phyloP scores from a whole-genome alignment of 1,139 yeast genomes.

The Taphrina pruni region DNA sequence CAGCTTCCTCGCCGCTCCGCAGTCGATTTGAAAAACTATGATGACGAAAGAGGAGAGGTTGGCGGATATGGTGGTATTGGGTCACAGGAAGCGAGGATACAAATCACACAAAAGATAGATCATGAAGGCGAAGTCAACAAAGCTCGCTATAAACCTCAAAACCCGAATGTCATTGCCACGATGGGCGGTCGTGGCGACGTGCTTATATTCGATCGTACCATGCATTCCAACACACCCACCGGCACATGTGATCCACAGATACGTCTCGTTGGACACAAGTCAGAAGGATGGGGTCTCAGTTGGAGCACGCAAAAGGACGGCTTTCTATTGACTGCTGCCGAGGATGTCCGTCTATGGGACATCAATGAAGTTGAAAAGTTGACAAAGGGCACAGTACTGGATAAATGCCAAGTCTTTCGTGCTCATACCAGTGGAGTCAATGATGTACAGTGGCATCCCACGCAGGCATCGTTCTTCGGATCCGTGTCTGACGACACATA shows the following conservation, averaged over 20 bases:
- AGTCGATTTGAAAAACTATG: conserved; percentile 51
- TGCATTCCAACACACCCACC: conserved; percentile 54
- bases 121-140: conserved; percentile 72
- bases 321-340: conserved; percentile 67
- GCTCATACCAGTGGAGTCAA: conserved; percentile 52
- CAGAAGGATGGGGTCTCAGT: conserved; percentile 72
- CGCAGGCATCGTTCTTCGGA: conserved; percentile 61
- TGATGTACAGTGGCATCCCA: conserved; percentile 58
- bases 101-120: conserved; percentile 59
- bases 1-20: conserved; percentile 61
- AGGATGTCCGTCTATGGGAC: conserved; percentile 80
- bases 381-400: conserved; percentile 35
- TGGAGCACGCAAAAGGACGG: conserved; percentile 60
- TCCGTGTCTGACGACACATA: conserved; percentile 76
- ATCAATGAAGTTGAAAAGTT: conserved; percentile 50
- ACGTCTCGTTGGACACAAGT: conserved; percentile 63
- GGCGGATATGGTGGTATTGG: conserved; percentile 49
- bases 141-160: conserved; percentile 81
- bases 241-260: conserved; percentile 52
- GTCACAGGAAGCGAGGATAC: conserved; percentile 53
- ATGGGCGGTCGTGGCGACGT: conserved; percentile 78
- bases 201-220: conserved; percentile 66
- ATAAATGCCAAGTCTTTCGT: conserved; percentile 42
- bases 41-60: conserved; percentile 49
- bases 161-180: conserved; percentile 71